These are phyloP conservation scores for Aspergillus steynii DNA, from an alignment of 495 filamentous ascomycete species.

Conservation along the genomic window DNA sequence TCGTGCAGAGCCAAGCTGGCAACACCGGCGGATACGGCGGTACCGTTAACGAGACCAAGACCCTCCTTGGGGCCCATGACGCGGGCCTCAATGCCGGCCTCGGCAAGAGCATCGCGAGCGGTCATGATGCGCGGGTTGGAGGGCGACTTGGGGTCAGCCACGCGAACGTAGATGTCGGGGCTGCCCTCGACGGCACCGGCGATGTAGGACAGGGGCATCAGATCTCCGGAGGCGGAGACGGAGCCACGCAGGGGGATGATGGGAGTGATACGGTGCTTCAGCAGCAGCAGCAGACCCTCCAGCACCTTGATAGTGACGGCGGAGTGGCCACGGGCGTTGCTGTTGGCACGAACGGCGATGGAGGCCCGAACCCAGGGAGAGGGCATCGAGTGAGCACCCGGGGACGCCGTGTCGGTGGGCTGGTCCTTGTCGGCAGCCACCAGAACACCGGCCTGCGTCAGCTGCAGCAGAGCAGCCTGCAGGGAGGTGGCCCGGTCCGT, in stretches of 20 bases:
- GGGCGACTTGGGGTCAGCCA: not conserved
- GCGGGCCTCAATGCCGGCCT: constrained; percentile 14
- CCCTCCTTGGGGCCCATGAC: constrained; percentile 51
- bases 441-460: constrained; percentile 53
- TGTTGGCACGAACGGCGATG: constrained; percentile 59
- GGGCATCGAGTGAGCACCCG: constrained; percentile 40
- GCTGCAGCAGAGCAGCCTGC: constrained; percentile 52
- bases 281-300: constrained; percentile 45
- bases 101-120: constrained; percentile 22
- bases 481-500: constrained; percentile 39
- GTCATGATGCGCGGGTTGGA: constrained; percentile 16
- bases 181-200: constrained; percentile 60
- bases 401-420: not conserved
- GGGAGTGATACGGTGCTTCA: constrained; percentile 51
- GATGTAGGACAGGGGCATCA: constrained; percentile 62
- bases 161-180: constrained; percentile 35
- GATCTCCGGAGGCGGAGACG: constrained; percentile 64
- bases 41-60: constrained; percentile 67
- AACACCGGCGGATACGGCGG: constrained; percentile 55
- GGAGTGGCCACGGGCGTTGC: constrained; percentile 57
- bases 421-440: constrained; percentile 25
- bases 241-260: constrained; percentile 58
- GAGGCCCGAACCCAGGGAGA: constrained; percentile 53
- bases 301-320: constrained; percentile 54
- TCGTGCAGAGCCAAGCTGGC: constrained; percentile 58